phyloP scores from a whole-genome alignment of 2,329 filamentous ascomycete species.

The Colletotrichum incanum region DNA sequence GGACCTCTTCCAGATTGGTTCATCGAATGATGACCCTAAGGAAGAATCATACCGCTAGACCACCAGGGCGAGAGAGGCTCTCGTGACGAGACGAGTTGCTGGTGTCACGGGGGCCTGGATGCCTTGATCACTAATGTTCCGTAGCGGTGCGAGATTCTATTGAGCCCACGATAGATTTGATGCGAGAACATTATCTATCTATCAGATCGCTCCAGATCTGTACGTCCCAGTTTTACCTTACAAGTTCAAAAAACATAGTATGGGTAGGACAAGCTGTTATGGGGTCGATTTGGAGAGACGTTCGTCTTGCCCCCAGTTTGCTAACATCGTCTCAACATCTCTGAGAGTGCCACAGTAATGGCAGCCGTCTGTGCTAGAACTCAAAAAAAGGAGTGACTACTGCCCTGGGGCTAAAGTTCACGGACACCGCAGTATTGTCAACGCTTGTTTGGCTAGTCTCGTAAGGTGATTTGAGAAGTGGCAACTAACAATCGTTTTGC shows the following conservation, averaged over 20 bases:
- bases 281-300: neutral
- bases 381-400: too few relatives aligned
- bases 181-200: neutral
- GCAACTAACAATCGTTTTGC: neutral
- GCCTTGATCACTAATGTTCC: neutral
- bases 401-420: too few relatives aligned
- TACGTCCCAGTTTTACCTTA: neutral
- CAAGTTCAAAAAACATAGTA: neutral
- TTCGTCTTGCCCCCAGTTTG: too few relatives aligned
- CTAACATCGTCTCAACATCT: too few relatives aligned
- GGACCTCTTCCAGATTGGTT: conserved; percentile 18
- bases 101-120: neutral
- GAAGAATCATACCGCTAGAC: conserved; percentile 27
- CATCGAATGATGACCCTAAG: neutral
- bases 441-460: too few relatives aligned
- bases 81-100: neutral
- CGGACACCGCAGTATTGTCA: too few relatives aligned
- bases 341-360: too few relatives aligned
- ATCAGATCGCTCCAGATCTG: too few relatives aligned
- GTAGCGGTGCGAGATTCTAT: neutral
- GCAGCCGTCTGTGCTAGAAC: too few relatives aligned
- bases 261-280: neutral
- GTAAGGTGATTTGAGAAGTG: too few relatives aligned
- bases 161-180: neutral
- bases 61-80: neutral